Base-by-base conservation (phyloP, 106 monocot species). In the Allium sativum region DNA sequence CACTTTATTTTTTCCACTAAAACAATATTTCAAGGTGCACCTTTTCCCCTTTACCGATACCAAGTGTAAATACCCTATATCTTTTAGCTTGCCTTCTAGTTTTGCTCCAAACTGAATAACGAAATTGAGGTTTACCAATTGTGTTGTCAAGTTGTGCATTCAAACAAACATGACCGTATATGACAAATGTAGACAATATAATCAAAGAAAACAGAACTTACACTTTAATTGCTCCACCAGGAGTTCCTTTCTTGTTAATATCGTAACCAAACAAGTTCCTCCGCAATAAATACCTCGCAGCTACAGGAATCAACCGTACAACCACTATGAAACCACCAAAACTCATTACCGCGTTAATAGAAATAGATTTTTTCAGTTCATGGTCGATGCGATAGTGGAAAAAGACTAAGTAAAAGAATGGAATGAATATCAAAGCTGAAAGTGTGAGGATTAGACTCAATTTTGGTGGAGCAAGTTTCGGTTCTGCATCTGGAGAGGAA, bases 161-260 rank as follows among this genome's bases (percentile, higher is more conserved):
- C 31, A 31, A 31, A 31, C 31, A 31, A 31, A 31, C 31, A 31
- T 31, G 5, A 31, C 0, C 1, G 5, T 31, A 31, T 31, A 31
- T 5, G 31, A 5, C 31, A 31, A 31, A 31, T 31, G 1, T 31
- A 31, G 31, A 31, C 31, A 31, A 31, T 18, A 10, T 9, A 57
- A 57, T 11, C 40, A 57, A 43, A 8, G 5, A 43, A 43, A 10
- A 43, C 41, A 47, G 46, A 40, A 77, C 90, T 82, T 44, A 95
- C 95, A 96, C 95, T 96, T 82, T 87, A 58, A 91, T 68, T 17
- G 52, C 4, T 6, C 95, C 95, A 64, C 73, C 79, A 3, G 84
- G 82, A 12, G 91, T 87, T 16, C 90, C 90, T 57, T 80, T 87
- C 77, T 96, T 96, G 71, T 96, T 96, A 75, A 96, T 96, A 65